A percentile compares a stretch with the other conserved stretches of the same genome.
Evolutionary conservation across 257 asterid species (phyloP).

Genomic region (Salvia miltiorrhiza): DNA sequence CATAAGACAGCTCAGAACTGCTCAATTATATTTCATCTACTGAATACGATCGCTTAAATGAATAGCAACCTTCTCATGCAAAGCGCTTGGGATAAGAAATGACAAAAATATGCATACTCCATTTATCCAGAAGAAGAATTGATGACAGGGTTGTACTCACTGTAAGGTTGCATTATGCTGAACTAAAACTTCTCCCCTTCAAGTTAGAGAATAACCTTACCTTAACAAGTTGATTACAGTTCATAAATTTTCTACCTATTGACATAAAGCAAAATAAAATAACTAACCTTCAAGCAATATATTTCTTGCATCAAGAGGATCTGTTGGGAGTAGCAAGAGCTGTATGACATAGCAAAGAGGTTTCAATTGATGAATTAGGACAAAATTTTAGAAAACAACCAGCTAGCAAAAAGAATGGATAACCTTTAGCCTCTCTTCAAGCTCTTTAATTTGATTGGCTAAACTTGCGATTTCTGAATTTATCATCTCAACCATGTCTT

Average conservation of each 20-base stretch:
- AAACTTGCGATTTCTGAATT: constrained; percentile 75
- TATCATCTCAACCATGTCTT: constrained; percentile 92
- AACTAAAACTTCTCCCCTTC: constrained; percentile 2
- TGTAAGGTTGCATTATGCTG: not conserved
- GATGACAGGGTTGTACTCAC: not conserved
- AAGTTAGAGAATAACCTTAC: not conserved
- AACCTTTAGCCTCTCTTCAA: constrained; percentile 85
- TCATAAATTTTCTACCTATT: constrained; percentile 9
- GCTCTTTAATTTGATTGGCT: constrained; percentile 50
- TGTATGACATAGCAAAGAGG: constrained; percentile 22
- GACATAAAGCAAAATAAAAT: not conserved
- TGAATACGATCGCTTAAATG: not conserved
- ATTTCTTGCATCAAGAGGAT: constrained; percentile 96
- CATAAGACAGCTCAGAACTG: constrained; percentile 4
- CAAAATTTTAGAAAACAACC: not conserved
- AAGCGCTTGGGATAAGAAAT: constrained; percentile 13
- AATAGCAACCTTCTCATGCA: constrained; percentile 1
- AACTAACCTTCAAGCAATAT: constrained; percentile 92
- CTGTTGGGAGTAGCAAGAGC: constrained; percentile 84
- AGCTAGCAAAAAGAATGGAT: constrained; percentile 3
- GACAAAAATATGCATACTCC: constrained; percentile 13
- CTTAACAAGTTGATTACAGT: constrained; percentile 10
- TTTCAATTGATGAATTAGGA: constrained; percentile 16
- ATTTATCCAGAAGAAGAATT: constrained; percentile 12
- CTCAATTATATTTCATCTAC: constrained; percentile 11